Percentiles rank a stretch among this genome's conserved stretches.
These are phyloP conservation scores for Arthromyces matolae DNA, from an alignment of 768 basidiomycete genomes.

Conservation along the genomic window DNA sequence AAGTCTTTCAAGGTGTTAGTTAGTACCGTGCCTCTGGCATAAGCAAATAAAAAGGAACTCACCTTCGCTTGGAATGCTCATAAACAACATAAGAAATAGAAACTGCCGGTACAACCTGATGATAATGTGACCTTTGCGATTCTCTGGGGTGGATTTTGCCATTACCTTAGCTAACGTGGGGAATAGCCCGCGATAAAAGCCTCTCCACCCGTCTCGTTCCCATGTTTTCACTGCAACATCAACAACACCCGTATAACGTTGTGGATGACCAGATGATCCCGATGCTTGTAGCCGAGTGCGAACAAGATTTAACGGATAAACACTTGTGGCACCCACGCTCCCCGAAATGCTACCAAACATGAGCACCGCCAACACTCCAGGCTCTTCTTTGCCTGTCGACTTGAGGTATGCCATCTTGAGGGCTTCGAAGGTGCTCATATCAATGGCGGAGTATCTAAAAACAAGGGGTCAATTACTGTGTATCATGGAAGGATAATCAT, in stretches of 20 bases:
- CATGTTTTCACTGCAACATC: slow-evolving; percentile 84
- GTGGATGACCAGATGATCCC: slow-evolving; percentile 92
- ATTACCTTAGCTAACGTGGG: slow-evolving; percentile 90
- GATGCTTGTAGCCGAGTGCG: slow-evolving; percentile 95
- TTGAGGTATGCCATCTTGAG: slow-evolving; percentile 87
- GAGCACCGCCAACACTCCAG: slow-evolving; percentile 80
- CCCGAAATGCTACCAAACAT: slow-evolving; percentile 93
- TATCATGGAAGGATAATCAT: slow-evolving; percentile 1
- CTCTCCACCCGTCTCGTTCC: slow-evolving; percentile 84
- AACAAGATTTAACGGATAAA: slow-evolving; percentile 90
- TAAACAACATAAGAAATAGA: slow-evolving; percentile 97
- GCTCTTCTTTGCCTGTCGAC: slow-evolving; percentile 86
- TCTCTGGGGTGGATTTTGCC: slow-evolving; percentile 7
- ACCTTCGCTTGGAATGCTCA: slow-evolving; percentile 82
- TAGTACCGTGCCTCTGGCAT: neutral
- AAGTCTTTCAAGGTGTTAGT: slow-evolving; percentile 37
- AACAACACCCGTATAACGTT: slow-evolving; percentile 80
- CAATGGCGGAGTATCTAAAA: slow-evolving; percentile 83
- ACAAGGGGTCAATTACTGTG: neutral
- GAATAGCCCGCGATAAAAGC: slow-evolving; percentile 89
- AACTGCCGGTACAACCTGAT: slow-evolving; percentile 89
- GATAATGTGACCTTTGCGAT: too few species aligned
- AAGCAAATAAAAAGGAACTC: slow-evolving; percentile 21
- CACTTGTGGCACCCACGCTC: slow-evolving; percentile 88
- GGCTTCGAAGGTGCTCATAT: slow-evolving; percentile 96